Evolutionary conservation across 2,329 filamentous ascomycete genomes (phyloP).

Genomic region (Ophiostoma piceae): DNA sequence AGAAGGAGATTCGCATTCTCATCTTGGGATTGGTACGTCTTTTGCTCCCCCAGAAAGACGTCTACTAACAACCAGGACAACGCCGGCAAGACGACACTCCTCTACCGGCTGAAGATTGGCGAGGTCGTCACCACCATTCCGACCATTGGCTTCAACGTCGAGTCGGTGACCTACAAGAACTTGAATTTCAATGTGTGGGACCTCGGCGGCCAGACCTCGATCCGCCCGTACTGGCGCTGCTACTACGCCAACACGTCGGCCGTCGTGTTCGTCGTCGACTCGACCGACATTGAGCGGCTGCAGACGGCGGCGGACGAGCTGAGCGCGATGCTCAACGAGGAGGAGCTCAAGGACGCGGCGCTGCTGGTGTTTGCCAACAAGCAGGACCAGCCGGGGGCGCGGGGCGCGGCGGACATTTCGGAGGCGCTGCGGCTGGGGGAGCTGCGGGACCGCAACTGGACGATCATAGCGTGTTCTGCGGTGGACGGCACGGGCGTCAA

Average conservation of each 20-base stretch:
- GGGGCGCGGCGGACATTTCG: slow-evolving; percentile 93
- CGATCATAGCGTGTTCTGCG: slow-evolving; percentile 94
- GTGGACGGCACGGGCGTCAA: slow-evolving; percentile 92
- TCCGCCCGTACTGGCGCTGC: slow-evolving; percentile 97
- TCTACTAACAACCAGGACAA: slow-evolving; percentile 64
- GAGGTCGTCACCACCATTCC: slow-evolving; percentile 99
- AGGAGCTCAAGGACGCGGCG: slow-evolving; percentile 88
- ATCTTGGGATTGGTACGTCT: slow-evolving; percentile 76
- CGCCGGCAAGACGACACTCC: slow-evolving; percentile 92
- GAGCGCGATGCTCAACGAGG: slow-evolving; percentile 91
- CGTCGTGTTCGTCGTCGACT: slow-evolving; percentile 97
- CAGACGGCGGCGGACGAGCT: slow-evolving; percentile 91
- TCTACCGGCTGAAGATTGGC: slow-evolving; percentile 97
- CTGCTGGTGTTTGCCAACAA: slow-evolving; percentile 97
- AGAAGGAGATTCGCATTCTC: slow-evolving; percentile 97
- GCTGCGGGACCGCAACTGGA: slow-evolving; percentile 96
- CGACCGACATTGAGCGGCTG: slow-evolving; percentile 91
- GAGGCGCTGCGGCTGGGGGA: slow-evolving; percentile 87
- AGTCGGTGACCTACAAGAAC: slow-evolving; percentile 97
- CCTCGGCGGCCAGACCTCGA: slow-evolving; percentile 95
- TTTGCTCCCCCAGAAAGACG: too few relatives aligned
- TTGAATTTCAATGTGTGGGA: slow-evolving; percentile 99
- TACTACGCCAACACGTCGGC: slow-evolving; percentile 99
- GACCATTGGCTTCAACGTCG: slow-evolving; percentile 98
- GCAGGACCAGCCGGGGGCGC: slow-evolving; percentile 94